A percentile compares a stretch with the other conserved stretches of the same genome.
Conservation (phyloP, 2,329 filamentous ascomycete species). For the Nemania abortiva region DNA sequence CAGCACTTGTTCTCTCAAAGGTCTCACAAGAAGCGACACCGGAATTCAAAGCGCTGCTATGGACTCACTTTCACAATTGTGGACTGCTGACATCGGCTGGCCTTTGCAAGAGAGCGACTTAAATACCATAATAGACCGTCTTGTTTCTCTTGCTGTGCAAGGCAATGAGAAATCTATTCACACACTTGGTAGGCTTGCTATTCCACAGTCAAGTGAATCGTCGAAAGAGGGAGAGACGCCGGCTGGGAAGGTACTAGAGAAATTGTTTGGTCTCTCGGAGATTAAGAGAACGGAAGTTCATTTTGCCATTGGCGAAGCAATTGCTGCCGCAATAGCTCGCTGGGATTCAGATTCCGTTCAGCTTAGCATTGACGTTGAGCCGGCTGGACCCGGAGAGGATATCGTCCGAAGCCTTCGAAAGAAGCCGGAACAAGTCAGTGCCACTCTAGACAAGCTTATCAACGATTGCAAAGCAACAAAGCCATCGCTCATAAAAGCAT, state of each 20-base stretch:
- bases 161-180: conserved; percentile 83
- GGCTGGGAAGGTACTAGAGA: conserved; percentile 70
- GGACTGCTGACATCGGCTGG: conserved; percentile 49
- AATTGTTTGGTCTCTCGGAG: conserved; percentile 82
- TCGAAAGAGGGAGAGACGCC: conserved; percentile 51
- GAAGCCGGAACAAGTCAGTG: conserved; percentile 59
- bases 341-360: conserved; percentile 87
- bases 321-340: conserved; percentile 80
- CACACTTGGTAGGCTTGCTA: conserved; percentile 81
- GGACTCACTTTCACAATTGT: conserved; percentile 51
- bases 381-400: conserved; percentile 53
- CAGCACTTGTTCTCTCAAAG: conserved; percentile 37
- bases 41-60: conserved; percentile 48
- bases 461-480: conserved; percentile 85
- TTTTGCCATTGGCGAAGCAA: conserved; percentile 89
- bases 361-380: conserved; percentile 80
- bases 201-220: conserved; percentile 61
- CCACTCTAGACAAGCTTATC: conserved; percentile 78
- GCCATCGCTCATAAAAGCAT: conserved; percentile 89
- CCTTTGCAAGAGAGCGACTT: conserved; percentile 57
- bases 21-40: conserved; percentile 39
- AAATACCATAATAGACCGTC: conserved; percentile 71
- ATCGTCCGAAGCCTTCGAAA: conserved; percentile 52
- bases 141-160: conserved; percentile 73
- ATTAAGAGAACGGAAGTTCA: conserved; percentile 88